Base-by-base conservation (phyloP, 345 rosid genomes). In the Citrus sp. region DNA sequence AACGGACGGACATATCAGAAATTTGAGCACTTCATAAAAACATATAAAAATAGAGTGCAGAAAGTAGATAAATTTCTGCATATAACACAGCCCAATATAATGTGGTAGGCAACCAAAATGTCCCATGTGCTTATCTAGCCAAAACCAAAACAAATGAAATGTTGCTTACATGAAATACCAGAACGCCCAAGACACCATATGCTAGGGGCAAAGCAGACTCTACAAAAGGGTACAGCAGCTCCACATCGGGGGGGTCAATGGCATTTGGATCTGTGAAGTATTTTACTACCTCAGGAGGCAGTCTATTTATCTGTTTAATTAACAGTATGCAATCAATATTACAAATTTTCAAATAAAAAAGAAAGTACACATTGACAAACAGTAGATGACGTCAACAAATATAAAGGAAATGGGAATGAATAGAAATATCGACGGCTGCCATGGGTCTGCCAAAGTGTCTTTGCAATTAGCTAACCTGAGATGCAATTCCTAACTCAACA, bases 231-330 rank as follows among this genome's bases (percentile, higher is more conserved):
- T 82, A 87, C 12, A 95, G 82, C 19, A 90, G 87, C 84, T 90
- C 96, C 97, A 95, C 86, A 87, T 95, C 94, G 69, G 97, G 97
- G 28, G 97, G 97, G 30, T 91, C 97, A 76, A 85, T 69, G 14
- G 94, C 93, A 90, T 93, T 88, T 58, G 96, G 99, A 84, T 95
- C 98, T 5, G 98, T 95, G 80, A 93, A 95, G 89, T 93, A 93
- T 82, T 90, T 95, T 46, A 89, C 93, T 37, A 95, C 89, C 86
- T 95, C 98, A 21, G 97, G 96, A 80, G 99, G 98, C 81, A 95
- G 93, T 34, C 91, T 94, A 83, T 95, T 91, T 76, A 95, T 89
- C 99, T 95, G 93, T 80, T 21, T 75, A 83, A 62, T 62, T 68
- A 76, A 77, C 74, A 18, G 81, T 60, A 70, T 72, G 73, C 22